A percentile compares a stretch with the other conserved stretches of the same genome.
Evolutionary conservation across 2,329 filamentous ascomycete genomes (phyloP).

Genomic region (Fusarium concolor): DNA sequence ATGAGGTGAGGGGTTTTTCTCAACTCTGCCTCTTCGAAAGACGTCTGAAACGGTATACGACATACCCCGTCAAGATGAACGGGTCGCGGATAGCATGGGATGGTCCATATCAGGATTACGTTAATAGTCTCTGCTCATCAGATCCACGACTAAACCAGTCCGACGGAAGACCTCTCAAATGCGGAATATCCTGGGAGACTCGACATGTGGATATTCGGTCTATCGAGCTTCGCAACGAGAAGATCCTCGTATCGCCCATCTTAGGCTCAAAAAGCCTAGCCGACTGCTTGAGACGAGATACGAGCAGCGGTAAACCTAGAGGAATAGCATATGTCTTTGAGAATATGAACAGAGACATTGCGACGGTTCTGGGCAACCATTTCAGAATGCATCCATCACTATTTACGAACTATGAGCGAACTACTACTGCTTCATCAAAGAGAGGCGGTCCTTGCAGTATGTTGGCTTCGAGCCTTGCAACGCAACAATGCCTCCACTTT

Average conservation of each 20-base stretch:
- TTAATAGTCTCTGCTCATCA: neutral
- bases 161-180: neutral
- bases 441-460: no score
- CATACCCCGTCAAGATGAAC: neutral
- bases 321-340: neutral
- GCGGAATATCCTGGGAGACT: neutral
- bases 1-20: no score
- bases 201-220: neutral
- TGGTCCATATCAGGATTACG: neutral
- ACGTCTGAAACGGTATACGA: no score
- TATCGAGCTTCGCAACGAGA: neutral
- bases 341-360: slow-evolving; percentile 3
- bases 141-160: neutral
- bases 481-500: neutral
- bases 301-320: neutral
- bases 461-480: neutral
- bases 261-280: neutral
- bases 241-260: neutral
- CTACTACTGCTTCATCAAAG: neutral
- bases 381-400: neutral
- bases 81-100: neutral
- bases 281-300: neutral
- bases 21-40: no score
- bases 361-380: neutral
- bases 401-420: neutral